Percentiles rank a stretch among this genome's conserved stretches.
phyloP scores from a whole-genome alignment of 768 basidiomycete species.

The Rhodotorula paludigena region DNA sequence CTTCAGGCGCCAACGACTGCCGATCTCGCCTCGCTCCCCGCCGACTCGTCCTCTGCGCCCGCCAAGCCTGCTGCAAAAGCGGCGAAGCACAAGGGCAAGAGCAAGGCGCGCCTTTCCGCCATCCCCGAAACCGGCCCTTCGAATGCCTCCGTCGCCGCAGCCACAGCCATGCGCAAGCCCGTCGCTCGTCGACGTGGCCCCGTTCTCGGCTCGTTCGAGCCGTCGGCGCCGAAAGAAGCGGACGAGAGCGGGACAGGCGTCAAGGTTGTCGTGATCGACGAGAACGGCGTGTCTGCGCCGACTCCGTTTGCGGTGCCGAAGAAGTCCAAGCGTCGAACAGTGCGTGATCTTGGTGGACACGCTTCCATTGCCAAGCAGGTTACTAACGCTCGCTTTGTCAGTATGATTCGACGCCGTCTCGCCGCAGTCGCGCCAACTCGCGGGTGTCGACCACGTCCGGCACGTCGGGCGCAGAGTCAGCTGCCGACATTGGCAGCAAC shows the following conservation, averaged over 20 bases:
- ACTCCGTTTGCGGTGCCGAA: constrained; percentile 25
- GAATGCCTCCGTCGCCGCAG: not conserved
- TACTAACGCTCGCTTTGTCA: not conserved
- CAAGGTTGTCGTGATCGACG: constrained; percentile 27
- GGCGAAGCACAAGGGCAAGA: constrained; percentile 9
- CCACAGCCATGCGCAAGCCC: not conserved
- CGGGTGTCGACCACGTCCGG: constrained; percentile 36
- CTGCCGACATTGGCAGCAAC: constrained; percentile 14
- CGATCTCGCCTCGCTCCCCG: constrained; percentile 29
- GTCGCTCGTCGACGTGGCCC: constrained; percentile 4
- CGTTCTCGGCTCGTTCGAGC: constrained; percentile 30
- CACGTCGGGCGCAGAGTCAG: constrained; percentile 33
- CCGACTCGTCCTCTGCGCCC: not conserved
- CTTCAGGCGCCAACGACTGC: constrained; percentile 33
- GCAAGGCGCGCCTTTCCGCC: not conserved
- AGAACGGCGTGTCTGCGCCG: constrained; percentile 20
- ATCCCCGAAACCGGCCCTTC: not conserved
- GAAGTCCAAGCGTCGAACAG: constrained; percentile 8
- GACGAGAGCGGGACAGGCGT: not conserved
- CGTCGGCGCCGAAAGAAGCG: not conserved
- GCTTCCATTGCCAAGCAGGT: not conserved
- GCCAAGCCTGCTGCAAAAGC: not conserved
- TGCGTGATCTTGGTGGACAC: not conserved
- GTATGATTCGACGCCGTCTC: constrained; percentile 22
- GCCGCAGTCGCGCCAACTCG: constrained; percentile 22